A percentile compares a stretch with the other conserved stretches of the same genome.
Conservation (phyloP, 148 eudicot genomes). For the Cornus florida region DNA sequence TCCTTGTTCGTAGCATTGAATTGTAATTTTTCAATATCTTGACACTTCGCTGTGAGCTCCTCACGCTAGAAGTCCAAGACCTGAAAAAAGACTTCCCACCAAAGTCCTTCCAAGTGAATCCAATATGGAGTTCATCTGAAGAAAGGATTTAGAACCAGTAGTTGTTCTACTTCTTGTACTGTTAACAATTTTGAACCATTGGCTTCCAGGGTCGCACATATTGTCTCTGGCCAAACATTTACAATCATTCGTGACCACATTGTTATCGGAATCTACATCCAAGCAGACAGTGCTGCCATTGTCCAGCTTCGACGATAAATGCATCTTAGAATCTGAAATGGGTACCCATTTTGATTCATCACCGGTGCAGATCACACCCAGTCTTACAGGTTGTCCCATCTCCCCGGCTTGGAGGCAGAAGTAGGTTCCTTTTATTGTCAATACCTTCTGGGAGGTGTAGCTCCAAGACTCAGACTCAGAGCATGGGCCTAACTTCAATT, state of each 20-base stretch:
- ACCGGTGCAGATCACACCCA: constrained; percentile 35
- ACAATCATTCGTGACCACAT: constrained; percentile 49
- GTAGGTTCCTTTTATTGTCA: constrained; percentile 43
- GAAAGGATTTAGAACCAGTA: not conserved
- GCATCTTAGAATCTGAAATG: constrained; percentile 81
- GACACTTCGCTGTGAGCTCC: too few relatives aligned
- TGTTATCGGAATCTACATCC: constrained; percentile 49
- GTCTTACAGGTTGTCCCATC: constrained; percentile 35
- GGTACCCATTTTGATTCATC: constrained; percentile 52
- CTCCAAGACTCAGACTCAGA: constrained; percentile 51
- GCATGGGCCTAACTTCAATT: constrained; percentile 62
- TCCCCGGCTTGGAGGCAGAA: constrained; percentile 57
- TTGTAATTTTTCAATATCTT: not conserved
- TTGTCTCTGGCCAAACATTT: constrained; percentile 51
- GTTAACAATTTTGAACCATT: constrained; percentile 85
- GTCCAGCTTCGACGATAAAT: constrained; percentile 48
- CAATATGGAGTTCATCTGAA: constrained; percentile 2
- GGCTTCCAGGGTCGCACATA: constrained; percentile 70
- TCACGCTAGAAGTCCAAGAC: not conserved
- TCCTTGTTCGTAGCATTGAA: not conserved
- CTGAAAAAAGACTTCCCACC: not conserved
- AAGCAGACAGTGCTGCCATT: constrained; percentile 47
- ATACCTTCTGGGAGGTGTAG: constrained; percentile 43
- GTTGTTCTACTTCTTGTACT: constrained; percentile 27
- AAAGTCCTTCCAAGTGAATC: constrained; percentile 11